Conservation (phyloP, 1,284 basidiomycete genomes). For the Jaminaea rosea region DNA sequence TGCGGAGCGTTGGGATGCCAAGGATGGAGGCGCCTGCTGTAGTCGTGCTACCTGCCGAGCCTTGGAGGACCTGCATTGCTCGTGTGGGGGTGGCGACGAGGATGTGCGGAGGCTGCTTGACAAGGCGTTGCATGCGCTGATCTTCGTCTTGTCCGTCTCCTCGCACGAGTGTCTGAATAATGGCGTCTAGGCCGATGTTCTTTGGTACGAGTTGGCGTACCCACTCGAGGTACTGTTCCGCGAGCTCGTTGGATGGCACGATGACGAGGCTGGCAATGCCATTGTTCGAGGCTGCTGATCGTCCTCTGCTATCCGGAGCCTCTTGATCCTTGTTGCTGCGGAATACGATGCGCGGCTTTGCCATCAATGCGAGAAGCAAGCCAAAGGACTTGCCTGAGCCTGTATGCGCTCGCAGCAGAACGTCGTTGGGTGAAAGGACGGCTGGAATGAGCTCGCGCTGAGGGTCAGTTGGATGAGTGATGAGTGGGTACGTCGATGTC, state of each 20-base stretch:
- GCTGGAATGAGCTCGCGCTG: conserved; percentile 34
- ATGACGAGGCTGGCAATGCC: conserved; percentile 35
- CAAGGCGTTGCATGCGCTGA: conserved; percentile 23
- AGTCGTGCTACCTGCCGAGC: too few relatives aligned
- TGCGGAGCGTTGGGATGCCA: conserved; percentile 28
- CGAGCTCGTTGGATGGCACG: conserved; percentile 43
- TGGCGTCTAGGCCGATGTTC: conserved; percentile 19
- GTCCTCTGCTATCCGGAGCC: not conserved
- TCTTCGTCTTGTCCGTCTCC: conserved; percentile 16
- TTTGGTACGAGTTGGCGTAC: conserved; percentile 25
- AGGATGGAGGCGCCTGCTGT: conserved; percentile 26
- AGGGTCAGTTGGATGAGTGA: conserved; percentile 31
- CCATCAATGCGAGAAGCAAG: conserved; percentile 36
- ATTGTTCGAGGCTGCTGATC: conserved; percentile 5
- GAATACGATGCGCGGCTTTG: conserved; percentile 40
- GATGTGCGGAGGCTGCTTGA: conserved; percentile 30
- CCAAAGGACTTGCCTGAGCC: conserved; percentile 44
- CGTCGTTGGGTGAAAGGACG: conserved; percentile 26
- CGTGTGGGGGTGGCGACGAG: conserved; percentile 40
- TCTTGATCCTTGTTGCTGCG: conserved; percentile 3
- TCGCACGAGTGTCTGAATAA: conserved; percentile 33
- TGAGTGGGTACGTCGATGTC: conserved; percentile 19
- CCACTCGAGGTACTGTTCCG: conserved; percentile 38
- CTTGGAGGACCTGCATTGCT: conserved; percentile 31
- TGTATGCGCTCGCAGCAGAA: conserved; percentile 41